Evolutionary conservation across 176 grass and related monocot genomes (phyloP).

Genomic region (Leersia perrieri): DNA sequence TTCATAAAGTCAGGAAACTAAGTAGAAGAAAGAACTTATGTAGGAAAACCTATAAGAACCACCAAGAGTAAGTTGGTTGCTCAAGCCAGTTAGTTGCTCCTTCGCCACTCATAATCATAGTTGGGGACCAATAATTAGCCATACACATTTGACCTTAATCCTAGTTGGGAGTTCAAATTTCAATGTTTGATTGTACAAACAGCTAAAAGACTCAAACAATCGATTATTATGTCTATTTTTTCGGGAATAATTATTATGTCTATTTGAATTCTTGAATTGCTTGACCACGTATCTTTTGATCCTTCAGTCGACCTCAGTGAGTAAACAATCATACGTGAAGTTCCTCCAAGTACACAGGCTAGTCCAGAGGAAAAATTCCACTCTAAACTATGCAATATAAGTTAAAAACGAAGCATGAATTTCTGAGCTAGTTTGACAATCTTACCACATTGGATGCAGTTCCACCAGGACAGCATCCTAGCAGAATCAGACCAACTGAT

Average conservation of each 20-base stretch:
- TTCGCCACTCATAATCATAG: not conserved
- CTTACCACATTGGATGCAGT: slow-evolving; percentile 89
- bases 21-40: not conserved
- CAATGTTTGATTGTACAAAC: not conserved
- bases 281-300: not conserved
- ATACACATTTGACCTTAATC: not conserved
- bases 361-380: too few species aligned
- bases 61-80: not conserved
- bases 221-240: not conserved
- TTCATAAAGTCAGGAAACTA: not conserved
- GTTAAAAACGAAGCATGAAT: not conserved
- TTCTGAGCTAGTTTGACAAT: not conserved
- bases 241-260: not conserved
- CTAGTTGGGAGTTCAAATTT: not conserved
- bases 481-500: slow-evolving; percentile 65
- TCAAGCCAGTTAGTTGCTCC: not conserved
- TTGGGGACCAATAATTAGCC: not conserved
- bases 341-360: not conserved
- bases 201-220: not conserved
- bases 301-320: not conserved
- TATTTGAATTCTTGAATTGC: not conserved
- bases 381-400: not conserved
- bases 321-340: not conserved
- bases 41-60: not conserved
- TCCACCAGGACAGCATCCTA: slow-evolving; percentile 75